These are phyloP conservation scores for Lepidopterella palustris DNA, from an alignment of 495 filamentous ascomycete species.

Conservation along the genomic window DNA sequence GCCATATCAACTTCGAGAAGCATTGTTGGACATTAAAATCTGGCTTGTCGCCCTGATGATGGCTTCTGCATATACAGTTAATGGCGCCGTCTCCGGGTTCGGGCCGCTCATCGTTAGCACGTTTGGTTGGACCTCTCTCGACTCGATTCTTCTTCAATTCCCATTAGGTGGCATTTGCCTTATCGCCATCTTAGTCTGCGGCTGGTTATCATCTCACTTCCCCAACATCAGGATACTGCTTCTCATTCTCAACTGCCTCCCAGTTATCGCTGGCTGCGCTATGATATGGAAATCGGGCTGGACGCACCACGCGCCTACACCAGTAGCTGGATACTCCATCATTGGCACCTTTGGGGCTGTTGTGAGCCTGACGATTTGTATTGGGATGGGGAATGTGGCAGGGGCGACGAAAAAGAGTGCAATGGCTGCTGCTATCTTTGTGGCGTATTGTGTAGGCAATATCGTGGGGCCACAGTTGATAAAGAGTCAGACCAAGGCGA, in stretches of 20 bases:
- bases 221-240: slow-evolving; percentile 61
- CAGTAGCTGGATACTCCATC: slow-evolving; percentile 61
- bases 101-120: slow-evolving; percentile 68
- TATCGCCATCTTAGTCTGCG: slow-evolving; percentile 57
- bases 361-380: slow-evolving; percentile 56
- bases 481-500: slow-evolving; percentile 50
- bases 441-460: slow-evolving; percentile 66
- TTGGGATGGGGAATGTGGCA: slow-evolving; percentile 67
- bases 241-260: slow-evolving; percentile 57
- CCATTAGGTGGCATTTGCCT: slow-evolving; percentile 60
- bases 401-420: slow-evolving; percentile 73
- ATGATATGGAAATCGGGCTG: slow-evolving; percentile 70
- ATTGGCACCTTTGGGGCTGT: slow-evolving; percentile 66
- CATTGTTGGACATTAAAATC: slow-evolving; percentile 44
- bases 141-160: slow-evolving; percentile 67
- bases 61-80: slow-evolving; percentile 60
- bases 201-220: slow-evolving; percentile 52
- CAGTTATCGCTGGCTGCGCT: slow-evolving; percentile 64
- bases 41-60: slow-evolving; percentile 54
- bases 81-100: slow-evolving; percentile 70
- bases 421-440: slow-evolving; percentile 66
- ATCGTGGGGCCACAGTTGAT: slow-evolving; percentile 69
- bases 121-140: slow-evolving; percentile 59
- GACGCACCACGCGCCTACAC: slow-evolving; percentile 54
- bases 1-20: slow-evolving; percentile 44